Evolutionary conservation across 2,329 filamentous ascomycete genomes (phyloP).

Genomic region (Sporothrix mexicana): DNA sequence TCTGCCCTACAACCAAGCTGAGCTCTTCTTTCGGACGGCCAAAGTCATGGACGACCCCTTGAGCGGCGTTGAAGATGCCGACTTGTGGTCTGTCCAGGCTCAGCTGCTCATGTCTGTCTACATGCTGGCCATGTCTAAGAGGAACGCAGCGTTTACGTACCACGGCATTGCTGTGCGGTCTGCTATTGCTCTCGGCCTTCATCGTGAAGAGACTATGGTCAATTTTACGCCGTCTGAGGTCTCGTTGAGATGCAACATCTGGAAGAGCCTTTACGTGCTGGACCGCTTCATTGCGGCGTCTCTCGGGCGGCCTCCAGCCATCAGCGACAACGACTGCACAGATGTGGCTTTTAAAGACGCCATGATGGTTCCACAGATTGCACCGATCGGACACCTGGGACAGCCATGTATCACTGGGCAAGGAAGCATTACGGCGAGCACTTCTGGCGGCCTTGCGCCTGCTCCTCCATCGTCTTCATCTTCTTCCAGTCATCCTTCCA

Average conservation of each 20-base stretch:
- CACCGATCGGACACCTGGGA: not conserved
- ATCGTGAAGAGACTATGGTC: slow-evolving; percentile 63
- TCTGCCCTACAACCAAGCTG: slow-evolving; percentile 59
- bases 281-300: slow-evolving; percentile 68
- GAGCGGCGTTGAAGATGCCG: slow-evolving; percentile 63
- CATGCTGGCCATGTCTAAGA: slow-evolving; percentile 64
- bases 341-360: slow-evolving; percentile 49
- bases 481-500: not conserved
- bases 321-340: slow-evolving; percentile 67
- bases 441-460: not conserved
- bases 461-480: not conserved
- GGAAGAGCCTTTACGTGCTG: slow-evolving; percentile 68
- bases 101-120: slow-evolving; percentile 69
- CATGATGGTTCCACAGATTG: not conserved
- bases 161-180: slow-evolving; percentile 68
- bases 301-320: slow-evolving; percentile 66
- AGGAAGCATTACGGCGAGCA: not conserved
- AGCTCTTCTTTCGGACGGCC: slow-evolving; percentile 67
- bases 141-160: slow-evolving; percentile 68
- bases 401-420: not conserved
- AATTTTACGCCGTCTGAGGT: slow-evolving; percentile 50
- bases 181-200: slow-evolving; percentile 66
- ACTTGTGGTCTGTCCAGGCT: slow-evolving; percentile 70
- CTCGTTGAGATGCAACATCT: slow-evolving; percentile 60
- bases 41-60: slow-evolving; percentile 56